Base-by-base conservation (phyloP, 371 early-diverging fungal genomes). In the Gilbertella persicaria region DNA sequence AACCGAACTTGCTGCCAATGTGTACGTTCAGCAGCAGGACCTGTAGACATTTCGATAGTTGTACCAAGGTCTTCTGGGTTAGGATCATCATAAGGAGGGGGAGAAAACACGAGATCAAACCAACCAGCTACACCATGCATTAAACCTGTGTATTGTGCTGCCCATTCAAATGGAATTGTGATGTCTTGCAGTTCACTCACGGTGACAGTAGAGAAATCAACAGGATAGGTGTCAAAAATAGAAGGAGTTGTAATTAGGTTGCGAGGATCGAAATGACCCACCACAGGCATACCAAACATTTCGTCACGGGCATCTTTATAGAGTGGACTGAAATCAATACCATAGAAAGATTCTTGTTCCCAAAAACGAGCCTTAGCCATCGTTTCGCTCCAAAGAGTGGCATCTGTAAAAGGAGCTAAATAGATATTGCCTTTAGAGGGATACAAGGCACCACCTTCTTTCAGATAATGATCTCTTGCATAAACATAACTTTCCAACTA, bases 1-100 rank as follows among this genome's bases (percentile, higher is more conserved):
- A 98, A 91, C 3, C 99, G 88, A 1, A 95, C 92, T 75, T 98
- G 97, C 58, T 98, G 96, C 99, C 99, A 98, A 66, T 98, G 99
- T 1, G 99, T 98, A 19, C 87, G 83, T 24, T 93, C 92, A 5
- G 92, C 86, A 16, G 75, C 60, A 4, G 97, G 97, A 0, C 86
- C 82, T 2, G 97, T 97, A 2, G 92, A 89, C 84, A 98, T 82
- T 17, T 79, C 76, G 20, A 71, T 47, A 10, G 77, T 60, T 26
- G 76, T 71, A 4, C 65, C 67, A 14, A 51, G 36, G 6, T 48
- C 39, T 13, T 53, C 57, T 1, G 58, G 29, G n/a, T 49, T 38
- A 3, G 64, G 42, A 12, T 57, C 28, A 23, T 68, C 61, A 36
- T 75, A 69, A n/a, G 77, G 73, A 41, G 69, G 64, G 38, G 75